phyloP scores from a whole-genome alignment of 495 filamentous ascomycete species.

The Xylaria castorea region DNA sequence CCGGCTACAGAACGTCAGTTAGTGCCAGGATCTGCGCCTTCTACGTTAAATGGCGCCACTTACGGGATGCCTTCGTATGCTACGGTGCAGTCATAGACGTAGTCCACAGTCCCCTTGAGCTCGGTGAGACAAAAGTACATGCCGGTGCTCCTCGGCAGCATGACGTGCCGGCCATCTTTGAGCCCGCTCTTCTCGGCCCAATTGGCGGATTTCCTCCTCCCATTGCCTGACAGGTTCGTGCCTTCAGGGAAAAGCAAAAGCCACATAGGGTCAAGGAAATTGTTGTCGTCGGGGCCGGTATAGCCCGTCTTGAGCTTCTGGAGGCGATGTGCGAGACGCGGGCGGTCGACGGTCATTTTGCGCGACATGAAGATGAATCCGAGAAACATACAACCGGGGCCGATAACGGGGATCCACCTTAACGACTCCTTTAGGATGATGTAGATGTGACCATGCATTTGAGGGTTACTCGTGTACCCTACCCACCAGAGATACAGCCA shows the following conservation, averaged over 20 bases:
- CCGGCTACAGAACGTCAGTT: constrained; percentile 51
- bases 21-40: constrained; percentile 16
- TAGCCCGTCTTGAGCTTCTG: constrained; percentile 67
- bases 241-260: constrained; percentile 84
- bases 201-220: constrained; percentile 63
- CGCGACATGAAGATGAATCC: constrained; percentile 85
- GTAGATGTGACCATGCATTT: constrained; percentile 81
- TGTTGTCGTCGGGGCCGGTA: constrained; percentile 57
- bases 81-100: constrained; percentile 85
- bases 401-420: constrained; percentile 76
- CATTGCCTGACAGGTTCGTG: constrained; percentile 75
- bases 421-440: constrained; percentile 86
- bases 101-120: constrained; percentile 72
- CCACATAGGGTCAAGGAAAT: constrained; percentile 79
- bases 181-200: constrained; percentile 75
- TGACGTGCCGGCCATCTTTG: constrained; percentile 67
- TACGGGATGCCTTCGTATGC: constrained; percentile 83
- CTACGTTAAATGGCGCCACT: constrained; percentile 38
- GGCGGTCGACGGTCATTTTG: constrained; percentile 80
- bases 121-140: constrained; percentile 77
- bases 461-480: constrained; percentile 69
- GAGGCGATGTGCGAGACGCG: constrained; percentile 70
- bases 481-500: constrained; percentile 93
- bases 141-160: constrained; percentile 79
- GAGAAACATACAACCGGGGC: constrained; percentile 81